Percentiles rank a stretch among this genome's conserved stretches.
Evolutionary conservation across 306 rosid species (phyloP).

Genomic region (Spatholobus suberectus): DNA sequence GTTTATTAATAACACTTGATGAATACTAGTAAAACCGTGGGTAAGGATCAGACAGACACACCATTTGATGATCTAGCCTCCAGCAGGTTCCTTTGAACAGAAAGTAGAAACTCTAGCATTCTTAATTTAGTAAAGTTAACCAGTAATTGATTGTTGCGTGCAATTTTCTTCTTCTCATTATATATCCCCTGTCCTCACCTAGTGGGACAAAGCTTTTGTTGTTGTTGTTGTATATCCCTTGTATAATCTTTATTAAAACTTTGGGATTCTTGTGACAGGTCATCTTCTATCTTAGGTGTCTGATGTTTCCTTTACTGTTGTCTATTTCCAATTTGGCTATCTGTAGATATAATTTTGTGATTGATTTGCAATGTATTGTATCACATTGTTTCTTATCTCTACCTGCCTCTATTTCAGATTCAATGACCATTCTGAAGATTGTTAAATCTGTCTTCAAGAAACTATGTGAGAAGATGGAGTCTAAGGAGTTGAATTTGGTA

Average conservation of each 20-base stretch:
- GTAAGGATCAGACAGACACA: background rate
- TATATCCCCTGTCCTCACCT: background rate
- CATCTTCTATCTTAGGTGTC: background rate
- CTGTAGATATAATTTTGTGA: slow-evolving; percentile 27
- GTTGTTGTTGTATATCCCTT: background rate
- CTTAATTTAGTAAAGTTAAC: background rate
- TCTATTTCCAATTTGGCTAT: slow-evolving; percentile 22
- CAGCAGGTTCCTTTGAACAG: background rate
- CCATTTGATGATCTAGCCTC: background rate
- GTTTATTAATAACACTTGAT: background rate
- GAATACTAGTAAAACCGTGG: background rate
- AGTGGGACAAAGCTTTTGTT: background rate
- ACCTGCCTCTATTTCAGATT: slow-evolving; percentile 57
- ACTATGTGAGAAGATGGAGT: slow-evolving; percentile 71
- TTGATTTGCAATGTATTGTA: slow-evolving; percentile 23
- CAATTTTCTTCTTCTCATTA: background rate
- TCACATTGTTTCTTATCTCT: slow-evolving; percentile 27
- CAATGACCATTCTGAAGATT: slow-evolving; percentile 58
- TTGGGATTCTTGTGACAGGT: background rate
- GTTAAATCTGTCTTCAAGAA: slow-evolving; percentile 57
- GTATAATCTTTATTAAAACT: background rate
- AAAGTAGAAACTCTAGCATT: slow-evolving; percentile 2
- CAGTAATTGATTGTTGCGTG: slow-evolving; percentile 18
- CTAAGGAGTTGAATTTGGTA: slow-evolving; percentile 68
- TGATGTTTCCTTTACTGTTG: slow-evolving; percentile 19